A percentile compares a stretch with the other conserved stretches of the same genome.
phyloP scores from a whole-genome alignment of 176 grass and related monocot species.

The Aegilops longissima region DNA sequence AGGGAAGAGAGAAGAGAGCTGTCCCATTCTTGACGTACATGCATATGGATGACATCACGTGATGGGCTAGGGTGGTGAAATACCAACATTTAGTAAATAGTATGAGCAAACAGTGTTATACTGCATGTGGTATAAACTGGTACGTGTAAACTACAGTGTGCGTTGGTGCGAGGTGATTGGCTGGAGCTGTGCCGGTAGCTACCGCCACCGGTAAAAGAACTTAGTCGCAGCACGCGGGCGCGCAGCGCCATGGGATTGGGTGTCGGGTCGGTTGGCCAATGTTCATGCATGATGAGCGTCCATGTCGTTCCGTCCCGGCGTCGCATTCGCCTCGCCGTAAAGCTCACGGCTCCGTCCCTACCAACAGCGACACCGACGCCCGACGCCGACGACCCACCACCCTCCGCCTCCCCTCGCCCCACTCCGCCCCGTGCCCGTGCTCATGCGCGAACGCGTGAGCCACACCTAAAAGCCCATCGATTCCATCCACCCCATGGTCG shows the following conservation, averaged over 20 bases:
- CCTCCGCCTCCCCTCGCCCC: background rate
- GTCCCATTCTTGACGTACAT: no score
- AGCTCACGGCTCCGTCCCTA: conserved; percentile 34
- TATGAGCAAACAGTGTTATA: no score
- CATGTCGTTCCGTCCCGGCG: conserved; percentile 43
- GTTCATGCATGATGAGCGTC: conserved; percentile 10
- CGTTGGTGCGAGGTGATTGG: no score
- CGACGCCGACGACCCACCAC: conserved; percentile 21
- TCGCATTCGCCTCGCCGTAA: conserved; percentile 50
- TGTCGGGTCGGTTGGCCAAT: background rate
- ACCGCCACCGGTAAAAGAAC: no score
- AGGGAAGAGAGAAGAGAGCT: no score
- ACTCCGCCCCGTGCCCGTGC: background rate
- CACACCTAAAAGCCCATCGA: conserved; percentile 28
- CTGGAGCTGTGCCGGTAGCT: no score
- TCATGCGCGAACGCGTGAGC: background rate
- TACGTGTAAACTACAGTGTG: no score
- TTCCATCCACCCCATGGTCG: background rate
- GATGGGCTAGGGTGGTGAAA: no score
- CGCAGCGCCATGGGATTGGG: background rate
- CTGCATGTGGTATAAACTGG: no score
- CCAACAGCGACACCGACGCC: conserved; percentile 37
- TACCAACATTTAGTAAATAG: no score
- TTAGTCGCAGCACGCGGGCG: background rate
- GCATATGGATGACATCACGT: no score